phyloP scores from a whole-genome alignment of 768 basidiomycete genomes.

The Calocybe indica region DNA sequence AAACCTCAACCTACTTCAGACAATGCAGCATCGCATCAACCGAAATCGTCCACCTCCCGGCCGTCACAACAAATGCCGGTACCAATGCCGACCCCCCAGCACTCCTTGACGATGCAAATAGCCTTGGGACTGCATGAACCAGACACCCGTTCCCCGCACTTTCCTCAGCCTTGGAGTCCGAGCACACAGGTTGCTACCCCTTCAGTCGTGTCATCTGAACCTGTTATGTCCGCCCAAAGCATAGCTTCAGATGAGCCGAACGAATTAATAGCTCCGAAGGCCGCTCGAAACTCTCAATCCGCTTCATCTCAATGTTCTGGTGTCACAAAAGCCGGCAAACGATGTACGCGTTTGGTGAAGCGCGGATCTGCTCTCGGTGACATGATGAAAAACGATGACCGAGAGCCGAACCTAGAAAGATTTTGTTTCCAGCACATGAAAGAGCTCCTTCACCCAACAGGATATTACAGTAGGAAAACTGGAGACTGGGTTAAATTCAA shows the following conservation, averaged over 20 bases:
- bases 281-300: too few relatives aligned
- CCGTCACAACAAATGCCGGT: not conserved
- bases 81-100: conserved; percentile 5
- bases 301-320: conserved; percentile 46
- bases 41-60: not conserved
- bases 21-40: conserved; percentile 2
- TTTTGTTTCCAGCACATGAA: conserved; percentile 67
- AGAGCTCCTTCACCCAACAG: conserved; percentile 43
- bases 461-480: conserved; percentile 50
- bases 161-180: too few relatives aligned
- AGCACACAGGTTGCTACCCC: too few relatives aligned
- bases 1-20: conserved; percentile 15
- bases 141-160: too few relatives aligned
- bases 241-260: too few relatives aligned
- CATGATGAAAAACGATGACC: conserved; percentile 23
- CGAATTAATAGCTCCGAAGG: too few relatives aligned
- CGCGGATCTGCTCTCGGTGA: conserved; percentile 20
- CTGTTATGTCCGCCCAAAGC: too few relatives aligned
- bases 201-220: too few relatives aligned
- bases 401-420: conserved; percentile 24
- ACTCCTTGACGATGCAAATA: conserved; percentile 36
- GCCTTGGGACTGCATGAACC: conserved; percentile 7
- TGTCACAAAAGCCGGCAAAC: conserved; percentile 57
- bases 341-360: conserved; percentile 57
- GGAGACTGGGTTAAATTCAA: conserved; percentile 52